These are phyloP conservation scores for Biscogniauxia mediterranea DNA, from an alignment of 2,329 filamentous ascomycete genomes.

Conservation along the genomic window DNA sequence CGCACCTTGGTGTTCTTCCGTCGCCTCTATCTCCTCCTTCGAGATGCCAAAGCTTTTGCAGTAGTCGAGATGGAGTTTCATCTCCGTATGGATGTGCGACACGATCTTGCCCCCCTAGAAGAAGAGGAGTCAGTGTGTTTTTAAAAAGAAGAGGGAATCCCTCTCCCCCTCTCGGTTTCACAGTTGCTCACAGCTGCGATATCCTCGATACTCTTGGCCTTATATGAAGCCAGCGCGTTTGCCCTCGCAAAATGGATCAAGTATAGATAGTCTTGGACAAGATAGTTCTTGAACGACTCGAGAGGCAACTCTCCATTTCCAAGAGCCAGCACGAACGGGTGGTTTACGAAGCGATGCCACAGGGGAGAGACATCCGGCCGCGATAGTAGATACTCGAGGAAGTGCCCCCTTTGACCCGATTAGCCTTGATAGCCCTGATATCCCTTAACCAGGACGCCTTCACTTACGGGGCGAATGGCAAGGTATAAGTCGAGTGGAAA, in stretches of 20 bases:
- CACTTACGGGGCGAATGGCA: slow-evolving; percentile 64
- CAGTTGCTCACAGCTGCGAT: slow-evolving; percentile 58
- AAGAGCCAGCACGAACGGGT: slow-evolving; percentile 77
- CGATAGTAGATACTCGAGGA: slow-evolving; percentile 78
- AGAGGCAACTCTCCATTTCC: slow-evolving; percentile 72
- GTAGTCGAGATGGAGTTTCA: slow-evolving; percentile 77
- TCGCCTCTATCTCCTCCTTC: slow-evolving; percentile 66
- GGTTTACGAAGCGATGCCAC: slow-evolving; percentile 76
- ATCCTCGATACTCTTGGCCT: slow-evolving; percentile 70
- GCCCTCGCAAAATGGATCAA: slow-evolving; percentile 87
- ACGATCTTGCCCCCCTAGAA: slow-evolving; percentile 66
- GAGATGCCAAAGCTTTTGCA: slow-evolving; percentile 79
- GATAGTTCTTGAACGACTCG: slow-evolving; percentile 81
- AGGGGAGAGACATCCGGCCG: slow-evolving; percentile 69
- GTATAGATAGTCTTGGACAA: slow-evolving; percentile 91
- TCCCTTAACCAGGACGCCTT: slow-evolving; percentile 21
- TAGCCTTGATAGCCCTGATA: background rate
- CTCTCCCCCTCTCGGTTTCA: background rate
- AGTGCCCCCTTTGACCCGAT: slow-evolving; percentile 58
- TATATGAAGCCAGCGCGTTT: slow-evolving; percentile 82
- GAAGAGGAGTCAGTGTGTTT: slow-evolving; percentile 3
- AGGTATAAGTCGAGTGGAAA: slow-evolving; percentile 67
- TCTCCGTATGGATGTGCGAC: slow-evolving; percentile 74
- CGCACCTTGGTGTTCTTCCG: slow-evolving; percentile 72
- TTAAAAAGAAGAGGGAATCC: background rate